These are phyloP conservation scores for Hortiboletus flavorubellus DNA, from an alignment of 768 basidiomycete genomes.

Conservation along the genomic window DNA sequence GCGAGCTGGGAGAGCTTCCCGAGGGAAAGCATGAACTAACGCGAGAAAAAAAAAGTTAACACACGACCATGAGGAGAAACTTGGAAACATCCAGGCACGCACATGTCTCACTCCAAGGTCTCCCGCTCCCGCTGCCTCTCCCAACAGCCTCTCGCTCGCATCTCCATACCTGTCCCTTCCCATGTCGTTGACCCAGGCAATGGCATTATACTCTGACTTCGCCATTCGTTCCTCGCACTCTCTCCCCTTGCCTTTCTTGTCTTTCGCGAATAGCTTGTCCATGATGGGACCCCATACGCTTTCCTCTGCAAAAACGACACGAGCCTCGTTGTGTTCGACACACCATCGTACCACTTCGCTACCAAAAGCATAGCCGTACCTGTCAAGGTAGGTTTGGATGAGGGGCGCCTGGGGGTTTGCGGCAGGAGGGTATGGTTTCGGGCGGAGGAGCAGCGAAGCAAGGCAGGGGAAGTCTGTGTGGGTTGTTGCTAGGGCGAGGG, in stretches of 20 bases:
- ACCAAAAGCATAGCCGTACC: constrained; percentile 80
- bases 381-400: constrained; percentile 70
- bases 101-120: constrained; percentile 79
- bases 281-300: constrained; percentile 58
- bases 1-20: constrained; percentile 85
- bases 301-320: constrained; percentile 78
- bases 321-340: constrained; percentile 83
- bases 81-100: constrained; percentile 19
- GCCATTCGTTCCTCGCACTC: constrained; percentile 36
- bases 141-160: constrained; percentile 61
- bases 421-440: constrained; percentile 57
- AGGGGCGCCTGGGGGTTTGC: constrained; percentile 60
- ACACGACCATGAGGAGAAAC: not conserved
- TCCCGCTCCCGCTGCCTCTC: constrained; percentile 54
- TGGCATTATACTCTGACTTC: constrained; percentile 45
- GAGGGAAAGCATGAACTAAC: constrained; percentile 84
- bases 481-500: constrained; percentile 80
- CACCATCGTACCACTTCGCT: constrained; percentile 92
- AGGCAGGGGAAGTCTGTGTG: constrained; percentile 84
- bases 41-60: constrained; percentile 6
- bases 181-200: constrained; percentile 89
- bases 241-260: constrained; percentile 22
- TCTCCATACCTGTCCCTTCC: constrained; percentile 61
- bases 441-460: constrained; percentile 78
- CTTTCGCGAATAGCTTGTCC: constrained; percentile 59